phyloP scores from a whole-genome alignment of 345 rosid genomes.

The Hypericum perforatum region DNA sequence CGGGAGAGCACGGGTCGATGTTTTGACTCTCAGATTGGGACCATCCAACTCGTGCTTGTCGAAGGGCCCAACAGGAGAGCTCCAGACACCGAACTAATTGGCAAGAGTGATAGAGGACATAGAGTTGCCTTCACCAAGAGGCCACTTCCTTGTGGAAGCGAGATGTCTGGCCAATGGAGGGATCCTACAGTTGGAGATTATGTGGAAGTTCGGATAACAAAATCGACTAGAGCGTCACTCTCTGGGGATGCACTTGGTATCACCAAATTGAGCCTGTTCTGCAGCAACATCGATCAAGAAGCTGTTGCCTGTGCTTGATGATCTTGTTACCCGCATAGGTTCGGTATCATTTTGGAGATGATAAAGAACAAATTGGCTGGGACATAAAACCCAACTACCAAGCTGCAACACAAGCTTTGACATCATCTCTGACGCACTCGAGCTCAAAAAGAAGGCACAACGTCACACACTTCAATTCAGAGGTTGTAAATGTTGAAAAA shows the following conservation, averaged over 20 bases:
- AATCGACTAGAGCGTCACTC: slow-evolving; percentile 64
- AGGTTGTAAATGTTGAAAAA: no score
- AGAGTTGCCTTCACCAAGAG: slow-evolving; percentile 45
- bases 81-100: slow-evolving; percentile 75
- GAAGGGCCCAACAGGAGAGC: slow-evolving; percentile 94
- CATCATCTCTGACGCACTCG: no score
- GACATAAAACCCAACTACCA: no score
- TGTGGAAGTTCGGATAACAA: slow-evolving; percentile 58
- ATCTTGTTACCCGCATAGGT: neutral
- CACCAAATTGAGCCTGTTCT: slow-evolving; percentile 56
- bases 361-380: no score
- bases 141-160: slow-evolving; percentile 33
- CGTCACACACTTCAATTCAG: no score
- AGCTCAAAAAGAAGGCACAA: no score
- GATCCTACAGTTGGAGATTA: slow-evolving; percentile 62
- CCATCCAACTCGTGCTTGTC: slow-evolving; percentile 57
- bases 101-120: slow-evolving; percentile 84
- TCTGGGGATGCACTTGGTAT: slow-evolving; percentile 69
- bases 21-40: slow-evolving; percentile 65
- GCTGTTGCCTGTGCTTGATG: slow-evolving; percentile 42
- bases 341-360: no score
- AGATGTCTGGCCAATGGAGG: slow-evolving; percentile 19
- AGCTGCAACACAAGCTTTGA: no score
- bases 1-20: slow-evolving; percentile 71
- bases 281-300: slow-evolving; percentile 26